Percentiles rank a stretch among this genome's conserved stretches.
Evolutionary conservation across 192 early-diverging fungal species (phyloP).

Genomic region (Linnemannia zychae): DNA sequence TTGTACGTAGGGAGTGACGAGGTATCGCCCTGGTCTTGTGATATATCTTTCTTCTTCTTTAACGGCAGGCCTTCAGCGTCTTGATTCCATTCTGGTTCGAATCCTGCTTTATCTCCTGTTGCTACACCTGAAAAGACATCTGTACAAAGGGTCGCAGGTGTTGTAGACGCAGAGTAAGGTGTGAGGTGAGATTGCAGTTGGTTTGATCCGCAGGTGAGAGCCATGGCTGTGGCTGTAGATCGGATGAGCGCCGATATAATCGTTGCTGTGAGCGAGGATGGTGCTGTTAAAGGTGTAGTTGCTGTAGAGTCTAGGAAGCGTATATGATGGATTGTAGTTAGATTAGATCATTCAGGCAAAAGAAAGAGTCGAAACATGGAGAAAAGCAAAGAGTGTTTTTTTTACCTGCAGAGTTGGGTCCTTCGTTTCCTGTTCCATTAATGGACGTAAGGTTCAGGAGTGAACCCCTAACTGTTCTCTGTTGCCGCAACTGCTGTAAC

Average conservation of each 20-base stretch:
- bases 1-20: neutral
- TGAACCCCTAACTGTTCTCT: neutral
- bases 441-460: neutral
- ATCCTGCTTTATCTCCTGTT: neutral
- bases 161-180: constrained; percentile 15
- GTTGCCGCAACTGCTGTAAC: constrained; percentile 1
- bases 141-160: neutral
- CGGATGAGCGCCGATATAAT: constrained; percentile 15
- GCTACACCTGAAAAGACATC: neutral
- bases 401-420: neutral
- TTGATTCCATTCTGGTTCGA: neutral
- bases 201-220: constrained; percentile 1
- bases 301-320: neutral
- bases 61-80: too few species aligned
- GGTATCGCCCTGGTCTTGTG: too few species aligned
- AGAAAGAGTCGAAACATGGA: neutral
- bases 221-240: constrained; percentile 11
- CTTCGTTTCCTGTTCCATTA: neutral
- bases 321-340: too few species aligned
- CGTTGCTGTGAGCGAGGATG: neutral
- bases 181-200: neutral
- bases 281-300: neutral
- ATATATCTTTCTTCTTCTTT: neutral
- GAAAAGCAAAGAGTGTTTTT: neutral
- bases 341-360: neutral